Evolutionary conservation across 805 yeast species (phyloP), one percentile per base, ranked within the genome.

Genomic region (Clavispora vitiphila): DNA sequence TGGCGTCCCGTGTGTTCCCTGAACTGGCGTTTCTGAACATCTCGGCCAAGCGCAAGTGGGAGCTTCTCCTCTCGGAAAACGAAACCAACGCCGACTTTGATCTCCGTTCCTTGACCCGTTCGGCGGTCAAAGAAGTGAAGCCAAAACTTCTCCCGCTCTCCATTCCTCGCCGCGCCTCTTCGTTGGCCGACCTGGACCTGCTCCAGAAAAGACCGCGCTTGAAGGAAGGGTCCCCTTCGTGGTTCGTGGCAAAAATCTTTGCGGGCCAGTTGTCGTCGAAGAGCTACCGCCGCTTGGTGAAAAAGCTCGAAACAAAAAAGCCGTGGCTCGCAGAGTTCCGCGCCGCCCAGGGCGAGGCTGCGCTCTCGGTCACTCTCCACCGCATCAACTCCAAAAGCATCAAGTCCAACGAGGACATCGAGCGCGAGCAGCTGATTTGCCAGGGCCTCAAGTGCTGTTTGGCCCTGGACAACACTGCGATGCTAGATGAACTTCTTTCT

Each of bases 331-430:
- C 50, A 30, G 49, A 45, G 4, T 69, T 70, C 46, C 52, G 56
- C n/a, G 60, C 57, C n/a, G 64, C 65, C 1, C 73, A 69, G 48
- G 75, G 74, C 15, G 74, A 69, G 42, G 60, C 69, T 3, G 74
- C 74, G 0, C 56, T 69, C 10, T 60, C 71, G 0, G 72, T 65
- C 5, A 57, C 65, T 11, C 57, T 70, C 19, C 53, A 65, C 3
- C 54, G 71, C 30, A 58, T 69, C 27, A 70, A 67, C 48, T 64
- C 61, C 43, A 65, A 68, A 45, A 64, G 69, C 42, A 68, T 69
- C 46, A 70, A 70, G 48, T 64, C 72, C 3, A 69, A 70, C 44
- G 74, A 69, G 23, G 74, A 68, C 42, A 65, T 69, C 29, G 73
- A 69, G 39, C 62, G 53, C 40, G 75, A 70, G 42, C 65, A 49